Evolutionary conservation across 805 yeast genomes (phyloP).

Genomic region (Scheffersomyces stipitis): DNA sequence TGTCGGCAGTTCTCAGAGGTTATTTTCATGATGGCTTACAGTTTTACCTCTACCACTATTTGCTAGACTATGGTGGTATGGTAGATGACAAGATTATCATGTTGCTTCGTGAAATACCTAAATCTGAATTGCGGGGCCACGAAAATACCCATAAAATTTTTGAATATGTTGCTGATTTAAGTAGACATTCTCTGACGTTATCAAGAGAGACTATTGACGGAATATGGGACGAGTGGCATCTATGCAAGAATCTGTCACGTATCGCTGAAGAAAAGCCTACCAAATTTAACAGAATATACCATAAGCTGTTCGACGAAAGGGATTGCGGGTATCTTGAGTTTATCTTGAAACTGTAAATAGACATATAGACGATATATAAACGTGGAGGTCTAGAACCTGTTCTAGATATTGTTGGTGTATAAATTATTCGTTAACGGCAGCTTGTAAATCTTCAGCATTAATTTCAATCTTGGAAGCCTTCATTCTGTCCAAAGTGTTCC

Average conservation of each 20-base stretch:
- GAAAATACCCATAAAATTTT: slow-evolving; percentile 10
- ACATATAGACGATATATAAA: neutral
- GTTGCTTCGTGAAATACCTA: slow-evolving; percentile 15
- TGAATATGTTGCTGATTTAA: neutral
- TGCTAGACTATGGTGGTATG: slow-evolving; percentile 11
- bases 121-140: slow-evolving; percentile 7
- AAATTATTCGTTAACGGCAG: slow-evolving; percentile 22
- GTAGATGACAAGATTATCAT: slow-evolving; percentile 7
- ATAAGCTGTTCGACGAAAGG: slow-evolving; percentile 19
- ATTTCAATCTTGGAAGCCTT: slow-evolving; percentile 31
- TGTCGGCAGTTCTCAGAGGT: slow-evolving; percentile 26
- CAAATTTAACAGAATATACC: slow-evolving; percentile 17
- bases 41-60: slow-evolving; percentile 22
- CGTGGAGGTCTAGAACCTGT: neutral
- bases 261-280: slow-evolving; percentile 3
- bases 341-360: slow-evolving; percentile 9
- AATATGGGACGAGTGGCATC: slow-evolving; percentile 13
- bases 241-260: slow-evolving; percentile 4
- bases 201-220: slow-evolving; percentile 7
- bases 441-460: slow-evolving; percentile 36
- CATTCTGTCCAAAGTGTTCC: slow-evolving; percentile 12
- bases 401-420: neutral
- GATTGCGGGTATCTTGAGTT: slow-evolving; percentile 23
- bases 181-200: neutral
- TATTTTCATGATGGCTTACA: slow-evolving; percentile 21